Conservation (phyloP, 805 yeast genomes). For the Ascoidea asiatica region DNA sequence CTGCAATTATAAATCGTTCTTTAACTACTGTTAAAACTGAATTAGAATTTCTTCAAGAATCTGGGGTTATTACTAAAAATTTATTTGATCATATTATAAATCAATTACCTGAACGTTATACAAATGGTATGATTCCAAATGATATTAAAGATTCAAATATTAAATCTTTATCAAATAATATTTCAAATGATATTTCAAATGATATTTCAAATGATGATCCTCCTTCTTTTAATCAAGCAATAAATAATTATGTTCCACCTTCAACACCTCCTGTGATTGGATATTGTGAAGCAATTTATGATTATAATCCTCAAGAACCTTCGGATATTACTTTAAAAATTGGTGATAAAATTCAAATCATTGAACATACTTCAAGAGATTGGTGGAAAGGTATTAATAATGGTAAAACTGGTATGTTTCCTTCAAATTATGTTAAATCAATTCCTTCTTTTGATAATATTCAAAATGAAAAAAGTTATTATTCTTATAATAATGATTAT, state of each 20-base stretch:
- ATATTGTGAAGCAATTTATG: constrained; percentile 58
- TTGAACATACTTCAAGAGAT: constrained; percentile 65
- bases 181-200: constrained; percentile 4
- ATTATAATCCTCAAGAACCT: constrained; percentile 57
- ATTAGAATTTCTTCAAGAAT: constrained; percentile 64
- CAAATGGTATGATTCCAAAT: constrained; percentile 35
- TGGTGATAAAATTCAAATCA: constrained; percentile 59
- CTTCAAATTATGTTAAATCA: constrained; percentile 64
- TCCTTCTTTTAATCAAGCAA: constrained; percentile 13
- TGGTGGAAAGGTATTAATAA: constrained; percentile 82
- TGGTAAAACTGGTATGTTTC: constrained; percentile 69
- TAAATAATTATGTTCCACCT: constrained; percentile 10
- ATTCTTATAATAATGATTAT: constrained; percentile 1
- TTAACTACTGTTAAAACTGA: constrained; percentile 65
- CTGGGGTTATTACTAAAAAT: constrained; percentile 51
- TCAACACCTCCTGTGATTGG: constrained; percentile 20
- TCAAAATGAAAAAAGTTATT: not conserved
- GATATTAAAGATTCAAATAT: constrained; percentile 16
- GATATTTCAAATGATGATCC: constrained; percentile 3
- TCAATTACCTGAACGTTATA: constrained; percentile 45
- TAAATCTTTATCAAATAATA: not conserved
- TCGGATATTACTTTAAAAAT: constrained; percentile 54
- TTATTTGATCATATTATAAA: constrained; percentile 35
- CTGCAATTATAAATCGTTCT: constrained; percentile 65
- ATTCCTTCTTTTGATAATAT: not conserved